Percentiles rank a stretch among this genome's conserved stretches.
These are phyloP conservation scores for Hypoxylon perforatum DNA, from an alignment of 495 filamentous ascomycete genomes.

Conservation along the genomic window DNA sequence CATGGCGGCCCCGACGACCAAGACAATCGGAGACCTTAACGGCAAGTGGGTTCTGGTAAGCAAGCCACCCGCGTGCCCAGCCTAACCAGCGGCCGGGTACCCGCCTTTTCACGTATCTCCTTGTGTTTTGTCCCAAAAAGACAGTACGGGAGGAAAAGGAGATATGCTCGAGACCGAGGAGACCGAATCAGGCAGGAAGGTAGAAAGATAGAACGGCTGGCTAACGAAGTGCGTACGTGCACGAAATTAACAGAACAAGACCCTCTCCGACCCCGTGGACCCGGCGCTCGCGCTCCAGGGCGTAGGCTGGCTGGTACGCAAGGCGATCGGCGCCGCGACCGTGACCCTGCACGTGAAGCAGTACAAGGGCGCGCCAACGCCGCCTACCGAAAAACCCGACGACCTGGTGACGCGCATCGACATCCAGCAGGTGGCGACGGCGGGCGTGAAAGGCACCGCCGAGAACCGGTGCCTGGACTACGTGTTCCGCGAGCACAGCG, in stretches of 20 bases:
- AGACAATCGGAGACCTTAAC: constrained; percentile 77
- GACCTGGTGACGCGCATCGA: constrained; percentile 74
- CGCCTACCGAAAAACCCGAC: constrained; percentile 48
- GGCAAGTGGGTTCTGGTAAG: constrained; percentile 85
- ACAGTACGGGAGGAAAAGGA: too few relatives aligned
- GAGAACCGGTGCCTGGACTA: constrained; percentile 81
- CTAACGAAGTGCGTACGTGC: not conserved
- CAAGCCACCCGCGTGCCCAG: constrained; percentile 2
- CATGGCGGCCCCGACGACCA: constrained; percentile 85
- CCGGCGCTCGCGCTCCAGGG: constrained; percentile 82
- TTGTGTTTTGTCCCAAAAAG: not conserved
- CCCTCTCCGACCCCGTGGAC: constrained; percentile 77
- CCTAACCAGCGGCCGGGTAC: not conserved
- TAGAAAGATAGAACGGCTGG: too few relatives aligned
- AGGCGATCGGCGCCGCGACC: constrained; percentile 75
- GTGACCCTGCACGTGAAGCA: constrained; percentile 77
- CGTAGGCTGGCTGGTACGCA: constrained; percentile 84
- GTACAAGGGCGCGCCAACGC: constrained; percentile 62
- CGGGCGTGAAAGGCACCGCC: constrained; percentile 76
- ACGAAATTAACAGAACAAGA: constrained; percentile 66
- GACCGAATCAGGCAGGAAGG: too few relatives aligned
- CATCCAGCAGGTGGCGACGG: constrained; percentile 80
- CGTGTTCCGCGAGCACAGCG: constrained; percentile 73
- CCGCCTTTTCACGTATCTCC: constrained; percentile 1
- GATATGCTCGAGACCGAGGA: too few relatives aligned